Conservation (phyloP, 495 filamentous ascomycete species). For the Penicillium simplicissimum region DNA sequence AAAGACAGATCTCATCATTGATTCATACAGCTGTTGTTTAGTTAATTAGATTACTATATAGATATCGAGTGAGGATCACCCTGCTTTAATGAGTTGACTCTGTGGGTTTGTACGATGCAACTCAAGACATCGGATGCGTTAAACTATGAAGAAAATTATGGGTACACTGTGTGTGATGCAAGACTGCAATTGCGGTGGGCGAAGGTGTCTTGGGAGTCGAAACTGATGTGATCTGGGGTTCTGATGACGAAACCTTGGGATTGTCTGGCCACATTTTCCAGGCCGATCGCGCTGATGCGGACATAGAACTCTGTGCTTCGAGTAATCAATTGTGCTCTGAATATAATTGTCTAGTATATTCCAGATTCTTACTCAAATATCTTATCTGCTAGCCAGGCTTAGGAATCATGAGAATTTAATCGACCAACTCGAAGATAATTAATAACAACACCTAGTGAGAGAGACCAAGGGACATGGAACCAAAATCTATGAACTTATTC, state of each 20-base stretch:
- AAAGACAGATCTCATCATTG: conserved; percentile 8
- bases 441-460: not conserved
- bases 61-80: too few relatives aligned
- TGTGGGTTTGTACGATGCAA: not conserved
- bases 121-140: not conserved
- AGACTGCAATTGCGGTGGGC: not conserved
- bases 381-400: not conserved
- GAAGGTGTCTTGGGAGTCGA: conserved; percentile 17
- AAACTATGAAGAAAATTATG: not conserved
- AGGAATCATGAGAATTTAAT: not conserved
- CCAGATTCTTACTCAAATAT: too few relatives aligned
- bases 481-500: not conserved
- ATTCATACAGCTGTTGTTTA: not conserved
- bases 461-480: not conserved
- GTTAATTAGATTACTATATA: too few relatives aligned
- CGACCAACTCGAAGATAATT: not conserved
- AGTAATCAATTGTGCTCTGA: too few relatives aligned
- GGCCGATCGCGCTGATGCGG: not conserved
- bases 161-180: not conserved
- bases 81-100: not conserved
- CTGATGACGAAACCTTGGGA: conserved; percentile 27
- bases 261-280: conserved; percentile 10
- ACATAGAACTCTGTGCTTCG: not conserved
- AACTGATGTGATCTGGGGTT: conserved; percentile 29
- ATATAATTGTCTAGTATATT: too few relatives aligned